Conservation (phyloP, 306 rosid species). For the Vigna trinervia region DNA sequence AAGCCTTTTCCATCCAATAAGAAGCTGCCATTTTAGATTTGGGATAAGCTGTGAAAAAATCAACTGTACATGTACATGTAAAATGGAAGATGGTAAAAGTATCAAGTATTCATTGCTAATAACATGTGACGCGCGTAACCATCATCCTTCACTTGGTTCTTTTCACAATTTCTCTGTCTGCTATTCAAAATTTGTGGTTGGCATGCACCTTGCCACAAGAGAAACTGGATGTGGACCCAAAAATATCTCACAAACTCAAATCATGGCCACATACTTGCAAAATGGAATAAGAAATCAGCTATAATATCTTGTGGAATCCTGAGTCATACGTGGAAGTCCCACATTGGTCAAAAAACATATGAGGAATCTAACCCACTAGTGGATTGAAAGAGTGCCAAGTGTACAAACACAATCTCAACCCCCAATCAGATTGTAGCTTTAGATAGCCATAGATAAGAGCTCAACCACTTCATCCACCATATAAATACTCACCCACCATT, state of each 20-base stretch:
- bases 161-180: slow-evolving; percentile 14
- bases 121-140: slow-evolving; percentile 31
- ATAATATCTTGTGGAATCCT: slow-evolving; percentile 39
- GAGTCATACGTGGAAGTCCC: slow-evolving; percentile 33
- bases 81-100: slow-evolving; percentile 8
- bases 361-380: slow-evolving; percentile 40
- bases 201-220: background rate
- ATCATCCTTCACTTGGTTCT: slow-evolving; percentile 7
- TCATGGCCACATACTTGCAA: background rate
- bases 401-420: slow-evolving; percentile 21
- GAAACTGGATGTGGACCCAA: slow-evolving; percentile 5
- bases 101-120: background rate
- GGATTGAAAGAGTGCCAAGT: slow-evolving; percentile 43
- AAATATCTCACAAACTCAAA: slow-evolving; percentile 38
- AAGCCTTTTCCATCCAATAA: slow-evolving; percentile 23
- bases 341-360: background rate
- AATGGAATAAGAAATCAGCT: background rate
- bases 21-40: slow-evolving; percentile 25
- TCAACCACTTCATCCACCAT: background rate
- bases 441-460: slow-evolving; percentile 47
- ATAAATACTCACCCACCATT: slow-evolving; percentile 30
- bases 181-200: slow-evolving; percentile 39
- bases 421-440: slow-evolving; percentile 39
- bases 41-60: slow-evolving; percentile 12
- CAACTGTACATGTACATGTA: background rate